Evolutionary conservation across 2,329 filamentous ascomycete species (phyloP).

Genomic region (Samsoniella hepiali): DNA sequence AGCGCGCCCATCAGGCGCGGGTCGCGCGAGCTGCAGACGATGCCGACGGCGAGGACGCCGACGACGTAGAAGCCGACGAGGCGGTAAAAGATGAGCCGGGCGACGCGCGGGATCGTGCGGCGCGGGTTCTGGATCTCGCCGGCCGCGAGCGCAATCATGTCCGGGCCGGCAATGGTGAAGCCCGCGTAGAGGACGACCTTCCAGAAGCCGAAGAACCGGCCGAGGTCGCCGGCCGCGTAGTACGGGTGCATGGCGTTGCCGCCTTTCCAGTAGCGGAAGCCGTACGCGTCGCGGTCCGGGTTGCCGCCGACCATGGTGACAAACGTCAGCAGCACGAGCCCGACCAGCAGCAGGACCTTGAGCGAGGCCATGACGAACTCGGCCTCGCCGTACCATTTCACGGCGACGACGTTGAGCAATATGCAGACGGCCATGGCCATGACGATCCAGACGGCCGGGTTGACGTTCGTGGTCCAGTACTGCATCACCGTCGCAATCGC

Average conservation of each 20-base stretch:
- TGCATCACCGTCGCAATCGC: constrained; percentile 44
- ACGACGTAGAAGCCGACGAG: constrained; percentile 71
- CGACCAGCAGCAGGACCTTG: constrained; percentile 48
- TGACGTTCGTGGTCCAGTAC: constrained; percentile 41
- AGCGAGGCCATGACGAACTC: constrained; percentile 56
- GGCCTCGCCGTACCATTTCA: constrained; percentile 42
- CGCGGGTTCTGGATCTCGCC: constrained; percentile 65
- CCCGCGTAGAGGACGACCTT: constrained; percentile 60
- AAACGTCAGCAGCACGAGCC: constrained; percentile 61
- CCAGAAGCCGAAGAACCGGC: constrained; percentile 58
- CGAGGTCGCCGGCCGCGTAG: constrained; percentile 46
- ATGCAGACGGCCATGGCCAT: constrained; percentile 45
- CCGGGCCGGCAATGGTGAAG: constrained; percentile 66
- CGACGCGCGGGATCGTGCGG: constrained; percentile 63
- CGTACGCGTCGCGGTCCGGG: constrained; percentile 58
- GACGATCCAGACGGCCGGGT: constrained; percentile 48
- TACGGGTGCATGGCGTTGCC: constrained; percentile 35
- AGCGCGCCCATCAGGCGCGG: constrained; percentile 37
- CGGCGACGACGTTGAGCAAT: constrained; percentile 45
- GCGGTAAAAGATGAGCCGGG: constrained; percentile 71
- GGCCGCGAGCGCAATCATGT: constrained; percentile 57
- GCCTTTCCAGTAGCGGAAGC: constrained; percentile 56
- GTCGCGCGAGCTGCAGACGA: constrained; percentile 52
- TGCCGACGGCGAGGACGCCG: constrained; percentile 52
- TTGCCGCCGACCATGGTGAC: constrained; percentile 68